Evolutionary conservation across 2,329 filamentous ascomycete genomes (phyloP).

Genomic region (Colletotrichum destructivum): DNA sequence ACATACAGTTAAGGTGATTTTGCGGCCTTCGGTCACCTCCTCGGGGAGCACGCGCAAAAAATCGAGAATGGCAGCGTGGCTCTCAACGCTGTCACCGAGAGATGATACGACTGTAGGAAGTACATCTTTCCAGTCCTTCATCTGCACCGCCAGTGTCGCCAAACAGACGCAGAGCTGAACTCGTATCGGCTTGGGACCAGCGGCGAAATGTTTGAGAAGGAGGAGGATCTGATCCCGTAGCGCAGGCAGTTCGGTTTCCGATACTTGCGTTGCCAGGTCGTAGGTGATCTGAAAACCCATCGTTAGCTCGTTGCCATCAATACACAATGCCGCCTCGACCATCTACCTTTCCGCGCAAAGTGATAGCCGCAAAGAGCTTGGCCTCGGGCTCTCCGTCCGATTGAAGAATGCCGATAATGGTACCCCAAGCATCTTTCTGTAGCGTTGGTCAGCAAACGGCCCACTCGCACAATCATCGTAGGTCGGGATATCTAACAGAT

Average conservation of each 20-base stretch:
- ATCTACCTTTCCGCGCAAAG: slow-evolving; percentile 94
- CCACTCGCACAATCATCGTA: slow-evolving; percentile 11
- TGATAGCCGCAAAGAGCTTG: slow-evolving; percentile 96
- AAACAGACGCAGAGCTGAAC: slow-evolving; percentile 96
- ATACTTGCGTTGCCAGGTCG: slow-evolving; percentile 88
- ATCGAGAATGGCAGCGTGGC: slow-evolving; percentile 90
- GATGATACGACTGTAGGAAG: slow-evolving; percentile 84
- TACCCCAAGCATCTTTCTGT: slow-evolving; percentile 91
- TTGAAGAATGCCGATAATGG: slow-evolving; percentile 88
- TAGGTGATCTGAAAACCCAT: slow-evolving; percentile 83
- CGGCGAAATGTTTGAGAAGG: slow-evolving; percentile 84
- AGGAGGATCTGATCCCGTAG: slow-evolving; percentile 88
- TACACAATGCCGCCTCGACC: slow-evolving; percentile 27
- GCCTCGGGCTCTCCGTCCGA: slow-evolving; percentile 85
- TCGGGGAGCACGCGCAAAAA: slow-evolving; percentile 97
- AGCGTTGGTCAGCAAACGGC: slow-evolving; percentile 20
- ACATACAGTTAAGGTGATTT: slow-evolving; percentile 99
- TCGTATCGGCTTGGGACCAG: slow-evolving; percentile 86
- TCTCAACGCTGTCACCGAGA: slow-evolving; percentile 82
- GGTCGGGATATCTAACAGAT: slow-evolving; percentile 77
- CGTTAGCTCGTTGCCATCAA: slow-evolving; percentile 33
- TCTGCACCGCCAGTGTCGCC: slow-evolving; percentile 95
- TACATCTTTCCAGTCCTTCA: slow-evolving; percentile 96
- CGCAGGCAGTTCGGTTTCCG: slow-evolving; percentile 79
- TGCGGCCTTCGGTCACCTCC: slow-evolving; percentile 98